Conservation (phyloP, 2,329 filamentous ascomycete species). For the Venturia aucupariae region DNA sequence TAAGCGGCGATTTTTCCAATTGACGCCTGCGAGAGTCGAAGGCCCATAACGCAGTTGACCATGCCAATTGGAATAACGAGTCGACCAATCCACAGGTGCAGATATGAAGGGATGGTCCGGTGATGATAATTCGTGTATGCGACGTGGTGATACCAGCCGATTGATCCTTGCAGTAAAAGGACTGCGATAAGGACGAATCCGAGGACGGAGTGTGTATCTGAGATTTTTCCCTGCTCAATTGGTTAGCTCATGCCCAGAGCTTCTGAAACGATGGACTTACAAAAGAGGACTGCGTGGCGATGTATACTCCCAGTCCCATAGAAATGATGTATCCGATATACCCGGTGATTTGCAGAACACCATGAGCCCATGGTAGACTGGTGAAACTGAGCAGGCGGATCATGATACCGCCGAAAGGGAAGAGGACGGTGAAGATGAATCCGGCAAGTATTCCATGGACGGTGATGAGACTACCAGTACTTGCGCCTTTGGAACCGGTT, state of each 20-base stretch:
- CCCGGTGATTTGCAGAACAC: constrained; percentile 38
- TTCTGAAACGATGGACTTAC: neutral
- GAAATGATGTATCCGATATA: constrained; percentile 40
- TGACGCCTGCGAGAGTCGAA: constrained; percentile 34
- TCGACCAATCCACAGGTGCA: constrained; percentile 48
- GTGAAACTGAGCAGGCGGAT: constrained; percentile 34
- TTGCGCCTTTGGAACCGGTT: no score
- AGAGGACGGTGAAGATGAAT: constrained; percentile 36
- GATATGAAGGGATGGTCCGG: constrained; percentile 38
- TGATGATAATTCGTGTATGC: constrained; percentile 38
- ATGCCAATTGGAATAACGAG: constrained; percentile 42
- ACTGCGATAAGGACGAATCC: constrained; percentile 41
- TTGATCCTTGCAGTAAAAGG: constrained; percentile 46
- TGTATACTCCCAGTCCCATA: constrained; percentile 41
- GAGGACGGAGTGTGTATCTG: constrained; percentile 42
- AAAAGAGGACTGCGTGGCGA: constrained; percentile 34
- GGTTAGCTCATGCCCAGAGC: neutral
- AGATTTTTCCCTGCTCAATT: constrained; percentile 15
- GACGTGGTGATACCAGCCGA: constrained; percentile 43
- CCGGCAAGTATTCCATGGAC: constrained; percentile 36
- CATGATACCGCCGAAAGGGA: constrained; percentile 35
- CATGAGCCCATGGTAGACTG: constrained; percentile 37
- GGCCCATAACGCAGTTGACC: constrained; percentile 48
- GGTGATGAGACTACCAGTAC: constrained; percentile 26
- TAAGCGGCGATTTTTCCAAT: neutral